phyloP scores from a whole-genome alignment of 169 alveolate species.

The Condylostoma magnum region DNA sequence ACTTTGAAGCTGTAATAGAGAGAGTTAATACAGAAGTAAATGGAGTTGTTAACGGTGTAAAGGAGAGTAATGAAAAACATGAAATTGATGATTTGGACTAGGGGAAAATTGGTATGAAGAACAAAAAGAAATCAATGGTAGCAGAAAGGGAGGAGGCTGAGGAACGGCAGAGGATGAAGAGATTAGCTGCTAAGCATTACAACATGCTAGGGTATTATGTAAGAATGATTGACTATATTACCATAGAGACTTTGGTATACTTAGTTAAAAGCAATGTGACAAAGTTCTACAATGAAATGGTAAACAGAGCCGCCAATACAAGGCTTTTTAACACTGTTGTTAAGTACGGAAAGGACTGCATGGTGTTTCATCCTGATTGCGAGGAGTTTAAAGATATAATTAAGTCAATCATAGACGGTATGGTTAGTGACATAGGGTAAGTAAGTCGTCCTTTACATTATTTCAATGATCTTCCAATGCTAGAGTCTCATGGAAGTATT shows the following conservation, averaged over 20 bases:
- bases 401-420: slow-evolving; percentile 48
- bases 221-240: slow-evolving; percentile 80
- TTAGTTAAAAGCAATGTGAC: slow-evolving; percentile 42
- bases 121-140: slow-evolving; percentile 82
- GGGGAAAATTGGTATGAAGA: slow-evolving; percentile 73
- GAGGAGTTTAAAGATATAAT: slow-evolving; percentile 52
- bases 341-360: slow-evolving; percentile 16
- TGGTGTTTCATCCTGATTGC: slow-evolving; percentile 19
- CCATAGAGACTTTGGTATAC: slow-evolving; percentile 68
- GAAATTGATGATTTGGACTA: slow-evolving; percentile 83
- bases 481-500: background rate
- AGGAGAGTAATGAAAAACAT: slow-evolving; percentile 58
- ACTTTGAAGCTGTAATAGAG: slow-evolving; percentile 75
- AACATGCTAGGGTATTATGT: slow-evolving; percentile 72
- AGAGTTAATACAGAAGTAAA: slow-evolving; percentile 55
- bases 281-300: slow-evolving; percentile 28
- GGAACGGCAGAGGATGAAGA: slow-evolving; percentile 61
- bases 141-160: slow-evolving; percentile 72
- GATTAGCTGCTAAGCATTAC: slow-evolving; percentile 74
- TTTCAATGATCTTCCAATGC: background rate
- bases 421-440: background rate
- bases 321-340: slow-evolving; percentile 24
- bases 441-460: background rate
- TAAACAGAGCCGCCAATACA: slow-evolving; percentile 1
- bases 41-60: slow-evolving; percentile 49